phyloP scores from a whole-genome alignment of 495 filamentous ascomycete genomes.

The Penicillium flavigenum region DNA sequence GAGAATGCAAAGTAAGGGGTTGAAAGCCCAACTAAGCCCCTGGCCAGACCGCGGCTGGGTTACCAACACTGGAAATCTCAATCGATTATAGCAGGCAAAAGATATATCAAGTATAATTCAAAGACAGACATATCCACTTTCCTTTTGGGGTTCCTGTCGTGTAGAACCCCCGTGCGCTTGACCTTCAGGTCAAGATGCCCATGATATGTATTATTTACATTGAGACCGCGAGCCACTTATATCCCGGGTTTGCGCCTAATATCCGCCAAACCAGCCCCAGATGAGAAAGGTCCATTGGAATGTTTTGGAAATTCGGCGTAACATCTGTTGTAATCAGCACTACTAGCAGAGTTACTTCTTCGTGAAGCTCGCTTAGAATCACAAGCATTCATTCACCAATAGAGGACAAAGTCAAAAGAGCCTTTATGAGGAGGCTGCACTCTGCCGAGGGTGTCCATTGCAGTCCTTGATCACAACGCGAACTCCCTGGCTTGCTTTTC shows the following conservation, averaged over 20 bases:
- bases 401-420: not conserved
- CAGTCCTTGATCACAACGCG: slow-evolving; percentile 12
- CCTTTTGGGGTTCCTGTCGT: not conserved
- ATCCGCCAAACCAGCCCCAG: not conserved
- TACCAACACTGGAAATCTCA: not conserved
- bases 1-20: slow-evolving; percentile 9
- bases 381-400: not conserved
- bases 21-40: not conserved
- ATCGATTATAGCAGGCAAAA: not conserved
- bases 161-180: not conserved
- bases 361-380: not conserved
- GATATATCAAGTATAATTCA: not conserved
- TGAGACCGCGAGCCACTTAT: not conserved
- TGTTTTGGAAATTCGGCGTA: not conserved
- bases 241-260: slow-evolving; percentile 3
- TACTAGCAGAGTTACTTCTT: not conserved
- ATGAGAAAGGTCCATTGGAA: not conserved
- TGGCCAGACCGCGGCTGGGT: not conserved
- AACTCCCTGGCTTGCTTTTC: slow-evolving; percentile 15
- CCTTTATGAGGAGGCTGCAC: not conserved
- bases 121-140: not conserved
- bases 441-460: not conserved
- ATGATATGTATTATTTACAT: not conserved
- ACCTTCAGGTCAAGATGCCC: too few relatives aligned
- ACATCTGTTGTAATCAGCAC: not conserved